Evolutionary conservation across 2,329 filamentous ascomycete genomes (phyloP), one percentile per base, ranked within the genome.

Genomic region (Xylariaceae sp.): DNA sequence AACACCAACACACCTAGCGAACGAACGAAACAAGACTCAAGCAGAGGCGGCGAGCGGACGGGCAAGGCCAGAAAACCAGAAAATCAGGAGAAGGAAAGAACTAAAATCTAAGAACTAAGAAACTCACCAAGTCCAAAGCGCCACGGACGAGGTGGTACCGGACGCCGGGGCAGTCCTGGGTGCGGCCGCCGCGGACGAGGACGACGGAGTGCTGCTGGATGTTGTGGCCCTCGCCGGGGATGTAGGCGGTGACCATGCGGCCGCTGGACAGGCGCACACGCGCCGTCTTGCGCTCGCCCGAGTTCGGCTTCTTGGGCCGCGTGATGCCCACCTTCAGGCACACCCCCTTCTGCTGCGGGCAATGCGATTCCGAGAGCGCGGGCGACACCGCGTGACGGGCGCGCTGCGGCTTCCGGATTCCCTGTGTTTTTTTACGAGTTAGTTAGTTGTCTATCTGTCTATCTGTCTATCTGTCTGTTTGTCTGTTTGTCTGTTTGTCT

Each of bases 201-300:
- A 99, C 95, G 45, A 99, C 95, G 68, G 90, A 96, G 81, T 99
- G 96, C 82, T 98, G 95, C 81, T 98, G 93, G 64, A 98, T 93
- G 75, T 98, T 99, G 78, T 99, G 95, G 47, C 95, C 93, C 84
- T 98, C 93, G 50, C 95, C 95, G 32, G 93, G 92, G 70, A 99
- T 97, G 79, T 97, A 98, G 21, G 90, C 91, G 56, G 91, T 96
- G 61, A 99, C 82, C 56, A 96, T 84, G 71, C 87, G 91, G 52
- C 95, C 95, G 62, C 86, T 93, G 57, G 90, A 95, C 72, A 99
- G 79, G 65, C 93, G 83, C 19, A 99, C 89, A 80, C 93, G 91
- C 2, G 93, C 93, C 55, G 91, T 95, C 81, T 99, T 99, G 62
- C 95, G 83, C 81, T 98, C 92, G 53, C 93, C 95, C 23, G 95